These are phyloP conservation scores for Penicillium thymicola DNA, from an alignment of 2,329 filamentous ascomycete species.

Conservation along the genomic window DNA sequence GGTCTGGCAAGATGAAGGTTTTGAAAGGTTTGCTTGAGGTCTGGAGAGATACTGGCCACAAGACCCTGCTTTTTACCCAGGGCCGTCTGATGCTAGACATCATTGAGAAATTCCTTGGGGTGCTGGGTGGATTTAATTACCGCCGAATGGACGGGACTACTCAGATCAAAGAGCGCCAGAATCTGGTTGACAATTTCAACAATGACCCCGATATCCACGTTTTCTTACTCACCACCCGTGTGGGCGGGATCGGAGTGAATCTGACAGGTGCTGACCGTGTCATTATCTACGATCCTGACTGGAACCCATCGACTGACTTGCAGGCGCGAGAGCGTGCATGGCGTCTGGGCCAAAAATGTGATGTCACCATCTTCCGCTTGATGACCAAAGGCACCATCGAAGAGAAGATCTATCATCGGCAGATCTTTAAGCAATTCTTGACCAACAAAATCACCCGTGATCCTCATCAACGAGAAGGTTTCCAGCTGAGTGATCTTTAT, in stretches of 20 bases:
- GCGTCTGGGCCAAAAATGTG: slow-evolving; percentile 89
- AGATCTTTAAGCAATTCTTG: slow-evolving; percentile 97
- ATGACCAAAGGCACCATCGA: slow-evolving; percentile 98
- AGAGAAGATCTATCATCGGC: slow-evolving; percentile 97
- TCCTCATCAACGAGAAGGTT: slow-evolving; percentile 86
- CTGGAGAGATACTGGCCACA: slow-evolving; percentile 91
- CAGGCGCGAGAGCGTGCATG: slow-evolving; percentile 94
- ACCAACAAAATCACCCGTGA: slow-evolving; percentile 95
- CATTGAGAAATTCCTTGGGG: slow-evolving; percentile 73
- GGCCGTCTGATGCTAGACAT: slow-evolving; percentile 95
- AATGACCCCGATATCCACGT: slow-evolving; percentile 73
- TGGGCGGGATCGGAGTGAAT: slow-evolving; percentile 90
- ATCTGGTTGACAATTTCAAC: slow-evolving; percentile 91
- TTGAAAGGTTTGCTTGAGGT: slow-evolving; percentile 81
- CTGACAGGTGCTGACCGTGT: slow-evolving; percentile 92
- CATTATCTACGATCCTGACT: slow-evolving; percentile 97
- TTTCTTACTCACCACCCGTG: slow-evolving; percentile 92
- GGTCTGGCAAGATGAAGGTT: slow-evolving; percentile 95
- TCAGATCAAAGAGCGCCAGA: slow-evolving; percentile 81
- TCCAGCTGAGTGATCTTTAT: slow-evolving; percentile 84
- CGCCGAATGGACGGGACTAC: slow-evolving; percentile 93
- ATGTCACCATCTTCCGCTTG: slow-evolving; percentile 94
- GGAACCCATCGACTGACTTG: slow-evolving; percentile 95
- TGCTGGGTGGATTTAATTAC: slow-evolving; percentile 68
- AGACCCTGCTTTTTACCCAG: slow-evolving; percentile 89